Evolutionary conservation across 2,329 filamentous ascomycete genomes (phyloP).

Genomic region (Penicillium glabrum): DNA sequence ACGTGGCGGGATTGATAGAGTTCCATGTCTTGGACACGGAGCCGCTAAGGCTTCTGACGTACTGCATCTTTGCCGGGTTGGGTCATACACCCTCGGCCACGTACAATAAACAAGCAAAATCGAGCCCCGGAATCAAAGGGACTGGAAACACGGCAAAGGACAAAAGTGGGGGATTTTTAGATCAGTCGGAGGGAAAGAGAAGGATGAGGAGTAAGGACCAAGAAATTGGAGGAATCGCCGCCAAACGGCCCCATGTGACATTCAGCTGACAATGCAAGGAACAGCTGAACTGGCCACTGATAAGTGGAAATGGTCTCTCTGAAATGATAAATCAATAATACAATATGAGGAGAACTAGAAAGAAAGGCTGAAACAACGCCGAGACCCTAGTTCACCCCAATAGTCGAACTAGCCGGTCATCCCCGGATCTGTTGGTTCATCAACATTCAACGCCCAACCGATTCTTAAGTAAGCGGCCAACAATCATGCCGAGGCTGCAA

Average conservation of each 20-base stretch:
- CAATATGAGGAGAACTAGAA: not conserved
- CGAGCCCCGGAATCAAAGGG: constrained; percentile 3
- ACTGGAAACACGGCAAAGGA: constrained; percentile 7
- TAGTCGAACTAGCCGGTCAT: not conserved
- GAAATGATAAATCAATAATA: not conserved
- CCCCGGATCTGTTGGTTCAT: constrained; percentile 7
- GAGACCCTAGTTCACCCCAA: not conserved
- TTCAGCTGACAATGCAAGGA: constrained; percentile 19
- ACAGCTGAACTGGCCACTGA: constrained; percentile 14
- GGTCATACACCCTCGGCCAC: constrained; percentile 17
- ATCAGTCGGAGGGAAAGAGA: constrained; percentile 14
- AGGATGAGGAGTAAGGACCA: not conserved
- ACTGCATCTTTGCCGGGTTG: constrained; percentile 71
- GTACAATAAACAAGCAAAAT: not conserved
- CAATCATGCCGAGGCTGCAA: constrained; percentile 17
- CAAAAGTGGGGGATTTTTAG: constrained; percentile 4
- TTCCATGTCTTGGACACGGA: constrained; percentile 99
- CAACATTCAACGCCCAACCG: constrained; percentile 21
- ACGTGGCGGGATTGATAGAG: constrained; percentile 95
- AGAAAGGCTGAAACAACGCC: not conserved
- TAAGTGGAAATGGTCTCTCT: not conserved
- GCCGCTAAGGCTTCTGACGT: constrained; percentile 92
- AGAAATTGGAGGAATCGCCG: constrained; percentile 30
- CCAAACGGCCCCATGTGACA: constrained; percentile 39
- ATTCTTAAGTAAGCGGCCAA: constrained; percentile 20